These are phyloP conservation scores for Phytophthora pluvialis DNA, from an alignment of 352 stramenopile genomes.

Conservation along the genomic window DNA sequence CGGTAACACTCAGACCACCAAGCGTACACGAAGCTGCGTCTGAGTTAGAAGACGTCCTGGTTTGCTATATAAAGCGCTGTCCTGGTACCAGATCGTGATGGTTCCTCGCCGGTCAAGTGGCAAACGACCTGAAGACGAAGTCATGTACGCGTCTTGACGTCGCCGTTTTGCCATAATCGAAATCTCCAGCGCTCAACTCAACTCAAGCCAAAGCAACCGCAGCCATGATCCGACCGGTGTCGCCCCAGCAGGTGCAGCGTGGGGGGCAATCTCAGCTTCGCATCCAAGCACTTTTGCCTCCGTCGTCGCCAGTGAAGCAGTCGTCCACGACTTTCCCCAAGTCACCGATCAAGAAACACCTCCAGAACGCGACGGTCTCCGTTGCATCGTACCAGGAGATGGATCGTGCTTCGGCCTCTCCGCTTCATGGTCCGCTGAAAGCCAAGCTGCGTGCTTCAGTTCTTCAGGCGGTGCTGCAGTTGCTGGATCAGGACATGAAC, in stretches of 20 bases:
- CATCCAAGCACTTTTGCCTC: neutral
- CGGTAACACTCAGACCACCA: slow-evolving; percentile 1
- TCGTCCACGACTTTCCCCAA: slow-evolving; percentile 18
- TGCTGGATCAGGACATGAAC: slow-evolving; percentile 61
- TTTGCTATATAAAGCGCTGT: neutral
- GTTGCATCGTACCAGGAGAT: neutral
- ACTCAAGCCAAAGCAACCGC: neutral
- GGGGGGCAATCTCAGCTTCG: slow-evolving; percentile 14
- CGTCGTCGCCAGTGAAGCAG: slow-evolving; percentile 14
- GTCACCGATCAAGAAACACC: slow-evolving; percentile 71
- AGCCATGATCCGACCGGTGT: slow-evolving; percentile 38
- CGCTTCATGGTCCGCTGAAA: slow-evolving; percentile 23
- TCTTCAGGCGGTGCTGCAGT: slow-evolving; percentile 56
- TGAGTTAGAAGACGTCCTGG: too few relatives aligned
- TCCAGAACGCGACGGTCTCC: slow-evolving; percentile 30
- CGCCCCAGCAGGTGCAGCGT: slow-evolving; percentile 31
- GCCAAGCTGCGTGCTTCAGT: slow-evolving; percentile 51
- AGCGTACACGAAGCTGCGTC: too few relatives aligned
- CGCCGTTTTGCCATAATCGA: slow-evolving; percentile 16
- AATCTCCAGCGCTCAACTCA: slow-evolving; percentile 24
- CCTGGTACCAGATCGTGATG: neutral
- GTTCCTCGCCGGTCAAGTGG: neutral
- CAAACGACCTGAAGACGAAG: neutral
- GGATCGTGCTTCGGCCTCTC: neutral
- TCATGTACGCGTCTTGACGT: neutral